phyloP scores from a whole-genome alignment of 306 rosid genomes.

The Cicer cuneatum region DNA sequence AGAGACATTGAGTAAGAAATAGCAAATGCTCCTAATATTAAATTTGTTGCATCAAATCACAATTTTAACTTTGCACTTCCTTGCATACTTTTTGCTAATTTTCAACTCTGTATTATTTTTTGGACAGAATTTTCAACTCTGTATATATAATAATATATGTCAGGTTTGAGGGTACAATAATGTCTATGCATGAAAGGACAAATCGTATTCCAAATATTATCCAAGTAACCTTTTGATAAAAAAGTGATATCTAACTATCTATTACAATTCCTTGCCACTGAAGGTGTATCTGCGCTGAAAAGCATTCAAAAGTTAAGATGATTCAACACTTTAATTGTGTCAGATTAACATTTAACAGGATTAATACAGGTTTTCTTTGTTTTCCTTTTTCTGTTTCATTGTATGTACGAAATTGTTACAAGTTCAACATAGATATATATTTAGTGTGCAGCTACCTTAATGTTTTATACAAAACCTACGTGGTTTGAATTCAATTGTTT shows the following conservation, averaged over 20 bases:
- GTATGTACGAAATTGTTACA: not conserved
- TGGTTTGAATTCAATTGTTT: too few species aligned
- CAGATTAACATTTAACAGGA: slow-evolving; percentile 7
- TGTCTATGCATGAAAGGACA: slow-evolving; percentile 50
- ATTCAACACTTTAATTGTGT: slow-evolving; percentile 40
- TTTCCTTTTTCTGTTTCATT: not conserved
- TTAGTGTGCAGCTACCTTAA: slow-evolving; percentile 27
- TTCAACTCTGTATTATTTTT: too few species aligned
- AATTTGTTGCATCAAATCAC: too few species aligned
- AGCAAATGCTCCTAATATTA: too few species aligned
- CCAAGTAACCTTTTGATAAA: slow-evolving; percentile 1
- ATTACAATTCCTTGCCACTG: not conserved
- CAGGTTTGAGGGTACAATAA: slow-evolving; percentile 47
- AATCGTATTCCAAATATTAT: slow-evolving; percentile 12
- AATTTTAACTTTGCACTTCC: too few species aligned
- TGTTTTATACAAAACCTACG: not conserved
- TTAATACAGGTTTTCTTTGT: slow-evolving; percentile 23
- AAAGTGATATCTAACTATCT: slow-evolving; percentile 7
- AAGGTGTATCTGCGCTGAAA: slow-evolving; percentile 36
- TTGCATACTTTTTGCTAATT: too few species aligned
- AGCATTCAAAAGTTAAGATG: slow-evolving; percentile 27
- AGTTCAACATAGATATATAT: slow-evolving; percentile 6
- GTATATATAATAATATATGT: too few species aligned
- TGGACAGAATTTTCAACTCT: too few species aligned
- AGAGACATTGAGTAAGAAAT: too few species aligned